Base-by-base conservation (phyloP, 164 flowering plant genomes). In the Echeveria elegans region DNA sequence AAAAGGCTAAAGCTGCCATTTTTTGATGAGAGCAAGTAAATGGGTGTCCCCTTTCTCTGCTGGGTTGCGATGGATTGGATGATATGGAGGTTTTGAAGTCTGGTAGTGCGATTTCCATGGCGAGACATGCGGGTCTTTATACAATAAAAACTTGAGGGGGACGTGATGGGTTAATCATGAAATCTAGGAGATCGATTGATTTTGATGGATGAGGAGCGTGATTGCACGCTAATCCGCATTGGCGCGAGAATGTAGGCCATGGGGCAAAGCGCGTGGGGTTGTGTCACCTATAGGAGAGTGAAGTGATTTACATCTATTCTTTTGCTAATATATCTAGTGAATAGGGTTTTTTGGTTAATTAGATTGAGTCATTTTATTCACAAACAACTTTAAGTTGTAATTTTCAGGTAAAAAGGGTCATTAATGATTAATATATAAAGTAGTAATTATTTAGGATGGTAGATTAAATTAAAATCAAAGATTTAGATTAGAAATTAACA, bases 1-100 rank as follows among this genome's bases (percentile, higher is more conserved):
- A 43, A 7, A 72, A 36, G 23, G 74, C 63, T 24, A 78, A 28
- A 1, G 84, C 68, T 34, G 84, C 85, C 84, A 79, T 80, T 24
- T 12, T 52, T 21, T 24, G 68, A 10, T 2, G 19, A 16, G 3
- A 19, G 10, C 7, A 4, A 19, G 21, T 8, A 9, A 28, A 12
- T 30, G 34, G 67, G 48, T 38, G n/a, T n/a, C n/a, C n/a, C n/a
- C n/a, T n/a, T n/a, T n/a, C n/a, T 12, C 21, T 47, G 23, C 16
- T 43, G 21, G 6, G 21, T 47, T n/a, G 6, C 47, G 47, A 41
- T 11, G 37, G 37, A 34, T 48, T n/a, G 29, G 60, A 29, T 4
- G 61, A 5, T 19, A 16, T 26, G 6, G 61, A 56, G 30, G n/a
- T 0, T 28, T 12, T 56, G 61, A 28, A 56, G 14, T 28, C 32